Conservation (phyloP, 2,329 filamentous ascomycete species). For the Colletotrichum cordylinicola region DNA sequence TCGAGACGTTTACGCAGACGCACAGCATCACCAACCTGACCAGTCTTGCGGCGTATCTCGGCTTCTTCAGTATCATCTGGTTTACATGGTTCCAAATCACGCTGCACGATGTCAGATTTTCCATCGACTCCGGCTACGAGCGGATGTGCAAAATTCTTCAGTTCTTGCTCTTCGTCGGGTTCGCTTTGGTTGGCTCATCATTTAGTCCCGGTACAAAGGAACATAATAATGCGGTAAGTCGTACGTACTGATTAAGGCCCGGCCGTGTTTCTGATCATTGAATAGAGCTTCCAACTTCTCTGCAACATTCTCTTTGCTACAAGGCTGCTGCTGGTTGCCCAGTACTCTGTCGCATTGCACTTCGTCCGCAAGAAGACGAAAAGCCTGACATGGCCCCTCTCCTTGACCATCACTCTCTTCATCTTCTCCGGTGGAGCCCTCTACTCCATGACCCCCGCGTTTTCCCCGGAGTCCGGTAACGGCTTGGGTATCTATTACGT, state of each 20-base stretch:
- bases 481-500: conserved; percentile 43
- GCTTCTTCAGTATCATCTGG: conserved; percentile 63
- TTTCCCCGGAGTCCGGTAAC: conserved; percentile 15
- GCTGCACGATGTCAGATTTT: conserved; percentile 64
- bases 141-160: conserved; percentile 58
- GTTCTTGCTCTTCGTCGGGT: conserved; percentile 60
- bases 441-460: conserved; percentile 12
- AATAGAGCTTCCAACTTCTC: conserved; percentile 43
- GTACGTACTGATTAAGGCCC: fast-evolving
- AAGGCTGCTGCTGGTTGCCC: conserved; percentile 24
- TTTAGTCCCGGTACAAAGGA: conserved; percentile 44
- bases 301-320: conserved; percentile 45
- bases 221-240: conserved; percentile 38
- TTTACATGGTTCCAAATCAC: conserved; percentile 65
- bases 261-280: background rate
- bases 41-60: conserved; percentile 46
- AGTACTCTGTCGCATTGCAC: conserved; percentile 41
- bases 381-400: conserved; percentile 28
- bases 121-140: conserved; percentile 59
- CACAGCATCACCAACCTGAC: conserved; percentile 57
- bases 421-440: conserved; percentile 37
- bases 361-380: conserved; percentile 34
- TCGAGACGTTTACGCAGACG: conserved; percentile 60
- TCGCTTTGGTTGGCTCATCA: conserved; percentile 55
- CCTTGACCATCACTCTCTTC: conserved; percentile 34